Evolutionary conservation across 371 early-diverging fungal genomes (phyloP), one percentile per base, ranked within the genome.

Genomic region (Mortierella sp.): DNA sequence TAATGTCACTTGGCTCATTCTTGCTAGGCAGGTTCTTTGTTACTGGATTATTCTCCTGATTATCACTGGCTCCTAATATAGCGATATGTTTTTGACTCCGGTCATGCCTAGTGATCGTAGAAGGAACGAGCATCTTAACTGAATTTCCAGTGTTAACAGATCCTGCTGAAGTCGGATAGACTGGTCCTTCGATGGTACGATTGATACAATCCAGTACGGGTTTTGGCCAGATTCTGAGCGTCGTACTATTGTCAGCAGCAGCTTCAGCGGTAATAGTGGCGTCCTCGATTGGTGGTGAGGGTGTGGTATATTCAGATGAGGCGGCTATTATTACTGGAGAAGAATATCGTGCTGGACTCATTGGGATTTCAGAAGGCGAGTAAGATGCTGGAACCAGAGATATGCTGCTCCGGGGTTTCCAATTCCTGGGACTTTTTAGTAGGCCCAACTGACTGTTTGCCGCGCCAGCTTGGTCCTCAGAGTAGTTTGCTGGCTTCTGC

Each of bases 401-500:
- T 8, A 37, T 37, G 40, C 2, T 37, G 13, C 40, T 58, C 26
- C 17, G 31, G 32, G 28, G 19, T 43, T 31, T 55, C 28, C 57
- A 28, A 0, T 19, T 40, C 28, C 54, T 51, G 17, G 49, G 7
- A 9, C 22, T 32, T 7, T 29, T 31, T 23, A 68, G 68, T n/a
- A 63, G 64, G 13, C 58, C 68, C 26, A 43, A 54, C 2, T 34
- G 43, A 1, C 29, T 59, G 29, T 51, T 40, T 2, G 61, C 47
- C 3, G 43, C 56, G 8, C 60, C 34, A 53, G 40, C 60, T 31
- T 67, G 58, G 42, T 67, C 74, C 26, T 68, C 68, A 23, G 56
- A 45, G 53, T 74, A 74, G 17, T 49, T 58, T 15, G 68, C 68
- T 10, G 68, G 74, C 23, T 32, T 68, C 0, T 42, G 42, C 35